phyloP scores from a whole-genome alignment of 2,329 filamentous ascomycete genomes.

The Thielaviopsis cerberus region DNA sequence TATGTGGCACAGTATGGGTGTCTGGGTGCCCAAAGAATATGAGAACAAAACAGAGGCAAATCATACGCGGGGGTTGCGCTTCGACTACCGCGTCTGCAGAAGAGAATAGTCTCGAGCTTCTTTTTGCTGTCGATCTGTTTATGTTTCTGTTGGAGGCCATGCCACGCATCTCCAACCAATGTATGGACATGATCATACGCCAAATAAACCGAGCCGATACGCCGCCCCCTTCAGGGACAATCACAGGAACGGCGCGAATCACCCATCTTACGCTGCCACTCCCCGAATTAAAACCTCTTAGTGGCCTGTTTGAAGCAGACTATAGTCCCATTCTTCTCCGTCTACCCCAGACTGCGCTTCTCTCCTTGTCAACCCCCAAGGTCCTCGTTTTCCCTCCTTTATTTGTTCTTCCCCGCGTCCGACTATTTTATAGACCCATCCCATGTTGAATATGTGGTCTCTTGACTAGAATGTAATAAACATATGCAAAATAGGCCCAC shows the following conservation, averaged over 20 bases:
- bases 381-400: not conserved
- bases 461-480: not conserved
- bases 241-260: not conserved
- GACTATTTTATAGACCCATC: not conserved
- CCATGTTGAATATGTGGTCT: not conserved
- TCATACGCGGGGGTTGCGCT: not conserved
- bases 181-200: not conserved
- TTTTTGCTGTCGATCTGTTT: not conserved
- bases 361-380: not conserved
- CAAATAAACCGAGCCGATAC: not conserved
- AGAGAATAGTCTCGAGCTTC: not conserved
- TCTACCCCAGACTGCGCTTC: not conserved
- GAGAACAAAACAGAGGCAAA: not conserved
- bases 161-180: not conserved
- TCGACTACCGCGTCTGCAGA: not conserved
- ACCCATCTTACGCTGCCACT: not conserved
- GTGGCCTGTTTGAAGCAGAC: not conserved
- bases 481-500: too few species aligned
- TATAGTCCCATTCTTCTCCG: not conserved
- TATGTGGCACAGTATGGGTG: too few species aligned
- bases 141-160: not conserved
- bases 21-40: too few species aligned
- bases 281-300: not conserved
- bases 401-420: not conserved
- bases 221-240: not conserved